Evolutionary conservation across 176 grass and related monocot genomes (phyloP).

Genomic region (Eragrostis curvula): DNA sequence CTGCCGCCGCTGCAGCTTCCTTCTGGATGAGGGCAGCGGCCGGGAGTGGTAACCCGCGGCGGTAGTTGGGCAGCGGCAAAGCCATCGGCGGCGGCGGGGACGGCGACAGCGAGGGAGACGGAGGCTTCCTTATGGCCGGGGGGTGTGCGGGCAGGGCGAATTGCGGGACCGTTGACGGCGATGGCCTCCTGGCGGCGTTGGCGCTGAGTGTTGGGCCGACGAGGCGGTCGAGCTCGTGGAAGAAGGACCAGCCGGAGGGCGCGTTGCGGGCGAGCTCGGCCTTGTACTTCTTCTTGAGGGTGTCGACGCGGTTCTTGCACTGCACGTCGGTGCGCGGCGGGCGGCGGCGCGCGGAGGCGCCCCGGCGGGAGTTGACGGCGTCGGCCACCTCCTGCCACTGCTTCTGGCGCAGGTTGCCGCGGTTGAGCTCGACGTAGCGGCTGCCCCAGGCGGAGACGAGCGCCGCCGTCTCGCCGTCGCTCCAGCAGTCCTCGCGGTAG

Average conservation of each 20-base stretch:
- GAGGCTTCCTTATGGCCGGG: conserved; percentile 26
- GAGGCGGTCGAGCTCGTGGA: conserved; percentile 72
- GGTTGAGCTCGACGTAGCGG: conserved; percentile 86
- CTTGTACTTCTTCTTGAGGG: conserved; percentile 99
- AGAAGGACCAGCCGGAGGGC: conserved; percentile 77
- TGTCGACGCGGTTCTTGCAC: conserved; percentile 99
- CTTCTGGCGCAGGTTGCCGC: conserved; percentile 97
- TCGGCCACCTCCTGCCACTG: conserved; percentile 95
- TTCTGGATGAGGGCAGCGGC: conserved; percentile 59
- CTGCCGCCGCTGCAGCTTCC: conserved; percentile 48
- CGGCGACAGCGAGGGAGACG: conserved; percentile 36
- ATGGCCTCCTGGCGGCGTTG: conserved; percentile 40
- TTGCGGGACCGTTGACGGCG: background rate
- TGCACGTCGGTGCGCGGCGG: conserved; percentile 92
- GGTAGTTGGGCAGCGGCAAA: conserved; percentile 46
- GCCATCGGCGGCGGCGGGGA: conserved; percentile 50
- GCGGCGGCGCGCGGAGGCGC: conserved; percentile 59
- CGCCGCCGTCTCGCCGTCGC: conserved; percentile 92
- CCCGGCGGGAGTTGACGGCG: conserved; percentile 77
- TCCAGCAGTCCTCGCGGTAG: conserved; percentile 99
- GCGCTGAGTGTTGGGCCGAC: conserved; percentile 61
- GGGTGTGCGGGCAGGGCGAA: conserved; percentile 23
- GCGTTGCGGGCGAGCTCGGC: conserved; percentile 61
- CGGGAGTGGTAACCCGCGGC: conserved; percentile 32
- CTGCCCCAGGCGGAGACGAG: conserved; percentile 87